Evolutionary conservation across 140 eudicot species (phyloP), one percentile per base, ranked within the genome.

Genomic region (Erigeron philadelphicus): DNA sequence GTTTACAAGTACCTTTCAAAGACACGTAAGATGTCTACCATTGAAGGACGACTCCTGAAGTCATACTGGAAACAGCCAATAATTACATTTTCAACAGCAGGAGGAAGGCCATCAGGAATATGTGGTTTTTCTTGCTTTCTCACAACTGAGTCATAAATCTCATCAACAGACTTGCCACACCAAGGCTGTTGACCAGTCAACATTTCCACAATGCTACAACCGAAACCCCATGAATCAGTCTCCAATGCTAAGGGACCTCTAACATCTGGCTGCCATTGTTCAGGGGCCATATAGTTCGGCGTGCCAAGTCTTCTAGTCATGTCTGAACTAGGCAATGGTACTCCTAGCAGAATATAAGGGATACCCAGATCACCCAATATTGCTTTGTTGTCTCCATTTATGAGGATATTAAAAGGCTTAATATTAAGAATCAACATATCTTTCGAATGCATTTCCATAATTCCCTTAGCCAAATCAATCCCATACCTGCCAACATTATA

Each of bases 161-260:
- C 88, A 54, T 88, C 86, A 70, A 81, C 35, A 40, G 96, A 86
- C 72, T 76, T 84, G 67, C 95, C 95, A 73, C 79, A 65, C 98
- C 98, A 92, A 60, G 98, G 98, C 61, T 81, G 92, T 50, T 60
- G 76, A 17, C 98, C 95, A 4, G 95, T 88, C 71, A 92, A 75
- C 95, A 92, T 92, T 73, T 88, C 96, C 63, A 88, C 75, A 55
- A 92, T 83, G 78, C 82, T 84, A 80, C 98, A 92, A 23, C 88
- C 98, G 31, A 88, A 92, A 21, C 98, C 96, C 98, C 98, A 92
- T 3, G 98, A 92, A 67, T 92, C 98, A 18, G 90, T 88, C 84
- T 92, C 98, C 57, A 84, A 75, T 46, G 96, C 80, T 52, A 92
- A 53, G 13, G 98, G 98, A 58, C 98, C 98, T 68, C 88, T 84